Evolutionary conservation across 2,329 filamentous ascomycete genomes (phyloP), one percentile per base, ranked within the genome.

Genomic region (Metarhizium robertsii): DNA sequence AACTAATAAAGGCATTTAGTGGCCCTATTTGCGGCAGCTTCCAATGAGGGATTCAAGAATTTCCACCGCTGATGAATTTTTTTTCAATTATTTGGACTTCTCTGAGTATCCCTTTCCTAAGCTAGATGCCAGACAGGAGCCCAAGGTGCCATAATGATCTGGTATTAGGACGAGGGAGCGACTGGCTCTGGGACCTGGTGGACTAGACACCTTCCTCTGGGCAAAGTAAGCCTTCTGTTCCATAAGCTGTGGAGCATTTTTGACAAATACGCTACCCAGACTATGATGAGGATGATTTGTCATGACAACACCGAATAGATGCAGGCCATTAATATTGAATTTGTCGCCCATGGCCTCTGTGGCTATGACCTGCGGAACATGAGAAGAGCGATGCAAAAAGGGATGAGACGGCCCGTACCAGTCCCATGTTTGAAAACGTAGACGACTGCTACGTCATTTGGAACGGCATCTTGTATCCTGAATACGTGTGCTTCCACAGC

Each of bases 211-310:
- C 29, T 40, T 86, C 84, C 65, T 85, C 87, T 5, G 88, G 88
- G 87, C 87, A 92, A 2, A 92, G 69, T n/a, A 25, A 34, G 79
- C 64, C 90, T 80, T 60, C 76, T 83, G 30, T 76, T 72, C 55
- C 79, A 69, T 11, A 92, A 76, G n/a, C 86, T 85, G 30, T 80
- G 73, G 40, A 90, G 64, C 86, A 92, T 92, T 71, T 82, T 83
- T 83, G 3, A 65, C 71, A 55, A 88, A 84, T 6, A 94, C 84
- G 50, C 83, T 1, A 83, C 62, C 84, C 89, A 94, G 40, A 85
- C 79, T 11, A 85, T 50, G 10, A 92, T 72, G 13, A 94, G 69
- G 7, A 81, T 68, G n/a, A 78, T 75, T 25, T 0, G 86, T 81
- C 75, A 91, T 80, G 14, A 81, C 82, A 54, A 82, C 86, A 0